A percentile compares a stretch with the other conserved stretches of the same genome.
Evolutionary conservation across 1,139 yeast species (phyloP).

Genomic region (Arxiozyma heterogenica): DNA sequence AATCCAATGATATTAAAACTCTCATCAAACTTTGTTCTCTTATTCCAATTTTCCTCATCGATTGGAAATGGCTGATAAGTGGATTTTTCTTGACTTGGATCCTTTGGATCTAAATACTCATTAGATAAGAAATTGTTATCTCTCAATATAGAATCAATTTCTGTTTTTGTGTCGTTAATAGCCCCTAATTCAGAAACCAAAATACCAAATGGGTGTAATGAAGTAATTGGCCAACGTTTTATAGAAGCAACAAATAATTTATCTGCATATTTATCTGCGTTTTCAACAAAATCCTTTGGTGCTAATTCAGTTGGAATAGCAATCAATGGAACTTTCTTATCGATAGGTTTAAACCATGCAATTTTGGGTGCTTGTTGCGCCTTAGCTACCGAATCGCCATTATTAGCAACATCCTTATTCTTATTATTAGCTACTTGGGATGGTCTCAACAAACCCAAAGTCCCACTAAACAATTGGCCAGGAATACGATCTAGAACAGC

Average conservation of each 20-base stretch:
- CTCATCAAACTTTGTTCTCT: slow-evolving; percentile 49
- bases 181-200: slow-evolving; percentile 79
- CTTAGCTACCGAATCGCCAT: slow-evolving; percentile 15
- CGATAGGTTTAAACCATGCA: slow-evolving; percentile 98
- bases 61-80: slow-evolving; percentile 23
- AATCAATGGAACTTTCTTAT: slow-evolving; percentile 91
- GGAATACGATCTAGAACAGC: slow-evolving; percentile 97
- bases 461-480: slow-evolving; percentile 90
- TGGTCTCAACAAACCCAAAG: slow-evolving; percentile 86
- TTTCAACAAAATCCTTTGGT: slow-evolving; percentile 88
- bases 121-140: slow-evolving; percentile 89
- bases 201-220: slow-evolving; percentile 95
- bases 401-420: slow-evolving; percentile 3
- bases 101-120: slow-evolving; percentile 55
- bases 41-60: slow-evolving; percentile 31
- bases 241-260: slow-evolving; percentile 88
- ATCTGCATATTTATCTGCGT: slow-evolving; percentile 73
- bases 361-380: slow-evolving; percentile 65
- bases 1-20: slow-evolving; percentile 55
- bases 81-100: slow-evolving; percentile 28
- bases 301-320: slow-evolving; percentile 99
- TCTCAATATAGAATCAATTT: slow-evolving; percentile 80
- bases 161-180: slow-evolving; percentile 68
- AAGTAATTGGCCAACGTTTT: slow-evolving; percentile 98
- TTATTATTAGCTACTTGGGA: slow-evolving; percentile 72